phyloP scores from a whole-genome alignment of 1,139 yeast species.

The Diutina neorugosa region DNA sequence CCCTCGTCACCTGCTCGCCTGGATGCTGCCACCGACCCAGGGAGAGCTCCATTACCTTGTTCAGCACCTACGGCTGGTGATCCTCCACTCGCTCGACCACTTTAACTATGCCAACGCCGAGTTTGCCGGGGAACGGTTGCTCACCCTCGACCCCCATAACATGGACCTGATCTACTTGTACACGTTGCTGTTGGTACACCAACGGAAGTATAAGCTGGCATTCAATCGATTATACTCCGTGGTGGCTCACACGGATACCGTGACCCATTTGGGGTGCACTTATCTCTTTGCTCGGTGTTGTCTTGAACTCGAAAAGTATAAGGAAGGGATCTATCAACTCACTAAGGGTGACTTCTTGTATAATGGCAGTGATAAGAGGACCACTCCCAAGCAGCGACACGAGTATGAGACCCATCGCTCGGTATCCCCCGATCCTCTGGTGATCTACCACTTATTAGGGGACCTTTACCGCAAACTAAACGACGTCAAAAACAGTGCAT shows the following conservation, averaged over 20 bases:
- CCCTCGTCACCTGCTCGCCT: neutral
- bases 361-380: slow-evolving; percentile 15
- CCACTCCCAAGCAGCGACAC: slow-evolving; percentile 15
- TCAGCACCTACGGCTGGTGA: slow-evolving; percentile 31
- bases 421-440: slow-evolving; percentile 51
- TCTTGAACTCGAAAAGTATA: slow-evolving; percentile 38
- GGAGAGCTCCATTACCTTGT: neutral
- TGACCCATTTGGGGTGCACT: slow-evolving; percentile 55
- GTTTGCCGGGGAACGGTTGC: slow-evolving; percentile 66
- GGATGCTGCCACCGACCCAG: slow-evolving; percentile 3
- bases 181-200: slow-evolving; percentile 48
- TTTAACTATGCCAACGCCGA: slow-evolving; percentile 64
- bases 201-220: slow-evolving; percentile 47
- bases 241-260: slow-evolving; percentile 8
- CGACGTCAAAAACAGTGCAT: slow-evolving; percentile 52
- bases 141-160: slow-evolving; percentile 41
- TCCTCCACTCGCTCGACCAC: slow-evolving; percentile 61
- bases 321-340: slow-evolving; percentile 56
- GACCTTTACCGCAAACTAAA: slow-evolving; percentile 42
- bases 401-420: slow-evolving; percentile 24
- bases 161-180: slow-evolving; percentile 50
- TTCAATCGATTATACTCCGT: slow-evolving; percentile 31
- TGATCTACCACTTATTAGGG: slow-evolving; percentile 57
- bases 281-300: slow-evolving; percentile 61
- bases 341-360: slow-evolving; percentile 20